phyloP scores from a whole-genome alignment of 2,329 filamentous ascomycete genomes.

The Allantophomopsis lycopodina region DNA sequence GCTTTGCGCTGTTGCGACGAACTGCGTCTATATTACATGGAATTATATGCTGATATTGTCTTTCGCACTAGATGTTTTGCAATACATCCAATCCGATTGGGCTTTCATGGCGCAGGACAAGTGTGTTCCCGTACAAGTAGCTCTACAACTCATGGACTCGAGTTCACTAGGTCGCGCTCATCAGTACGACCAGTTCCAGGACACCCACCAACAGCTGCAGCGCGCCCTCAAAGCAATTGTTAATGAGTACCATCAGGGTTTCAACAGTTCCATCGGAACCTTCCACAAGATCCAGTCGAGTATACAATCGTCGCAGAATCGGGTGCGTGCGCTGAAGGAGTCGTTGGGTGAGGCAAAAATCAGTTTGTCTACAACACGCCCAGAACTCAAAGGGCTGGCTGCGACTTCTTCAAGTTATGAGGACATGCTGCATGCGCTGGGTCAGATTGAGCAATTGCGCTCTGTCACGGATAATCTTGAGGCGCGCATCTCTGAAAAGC shows the following conservation, averaged over 20 bases:
- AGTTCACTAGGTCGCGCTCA: conserved; percentile 88
- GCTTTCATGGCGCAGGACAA: conserved; percentile 79
- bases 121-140: conserved; percentile 85
- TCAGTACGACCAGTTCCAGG: conserved; percentile 73
- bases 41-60: background rate
- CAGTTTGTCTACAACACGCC: conserved; percentile 73
- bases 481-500: conserved; percentile 89
- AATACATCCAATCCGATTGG: conserved; percentile 82
- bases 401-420: conserved; percentile 83
- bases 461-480: conserved; percentile 85
- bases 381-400: conserved; percentile 82
- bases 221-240: conserved; percentile 87
- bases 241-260: conserved; percentile 97
- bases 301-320: conserved; percentile 76
- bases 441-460: conserved; percentile 77
- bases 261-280: conserved; percentile 97
- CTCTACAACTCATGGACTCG: conserved; percentile 85
- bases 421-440: conserved; percentile 70
- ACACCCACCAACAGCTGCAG: conserved; percentile 80
- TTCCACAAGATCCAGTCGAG: conserved; percentile 97
- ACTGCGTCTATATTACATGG: background rate
- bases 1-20: background rate
- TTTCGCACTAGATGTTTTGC: conserved; percentile 38
- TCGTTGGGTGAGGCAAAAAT: conserved; percentile 70
- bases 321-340: conserved; percentile 70